Conservation (phyloP, 768 basidiomycete genomes). For the Suillus luteus region DNA sequence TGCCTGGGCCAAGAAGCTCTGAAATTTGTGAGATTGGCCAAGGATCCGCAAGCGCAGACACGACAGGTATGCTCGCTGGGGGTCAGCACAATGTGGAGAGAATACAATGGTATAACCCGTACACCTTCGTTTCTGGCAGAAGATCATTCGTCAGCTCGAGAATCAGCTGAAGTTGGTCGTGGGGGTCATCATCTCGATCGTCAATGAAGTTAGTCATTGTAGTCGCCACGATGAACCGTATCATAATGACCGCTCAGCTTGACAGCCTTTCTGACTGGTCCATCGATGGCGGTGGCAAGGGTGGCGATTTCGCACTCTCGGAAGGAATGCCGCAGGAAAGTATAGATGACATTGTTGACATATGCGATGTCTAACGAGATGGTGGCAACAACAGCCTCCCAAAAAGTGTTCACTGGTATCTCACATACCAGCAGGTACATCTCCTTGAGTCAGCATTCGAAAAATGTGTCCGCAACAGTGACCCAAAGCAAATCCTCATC, state of each 20-base stretch:
- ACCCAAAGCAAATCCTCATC: slow-evolving; percentile 7
- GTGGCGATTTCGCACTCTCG: neutral
- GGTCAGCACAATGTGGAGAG: neutral
- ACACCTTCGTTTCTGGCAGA: neutral
- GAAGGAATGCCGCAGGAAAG: neutral
- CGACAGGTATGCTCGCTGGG: neutral
- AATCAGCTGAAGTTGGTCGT: neutral
- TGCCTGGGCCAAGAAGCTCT: neutral
- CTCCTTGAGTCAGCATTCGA: neutral
- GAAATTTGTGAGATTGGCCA: neutral
- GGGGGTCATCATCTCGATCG: neutral
- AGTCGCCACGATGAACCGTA: neutral
- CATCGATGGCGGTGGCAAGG: neutral
- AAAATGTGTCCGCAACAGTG: slow-evolving; percentile 1
- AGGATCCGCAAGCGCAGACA: neutral
- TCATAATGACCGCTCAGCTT: neutral
- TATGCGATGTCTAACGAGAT: neutral
- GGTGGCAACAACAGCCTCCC: neutral
- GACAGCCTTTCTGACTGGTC: neutral
- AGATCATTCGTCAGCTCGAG: slow-evolving; percentile 2
- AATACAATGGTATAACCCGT: neutral
- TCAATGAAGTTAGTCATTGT: neutral
- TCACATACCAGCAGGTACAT: neutral
- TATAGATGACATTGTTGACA: neutral
- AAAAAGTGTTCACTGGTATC: neutral